These are phyloP conservation scores for Podosphaera xanthii DNA, from an alignment of 2,329 filamentous ascomycete genomes.

Conservation along the genomic window DNA sequence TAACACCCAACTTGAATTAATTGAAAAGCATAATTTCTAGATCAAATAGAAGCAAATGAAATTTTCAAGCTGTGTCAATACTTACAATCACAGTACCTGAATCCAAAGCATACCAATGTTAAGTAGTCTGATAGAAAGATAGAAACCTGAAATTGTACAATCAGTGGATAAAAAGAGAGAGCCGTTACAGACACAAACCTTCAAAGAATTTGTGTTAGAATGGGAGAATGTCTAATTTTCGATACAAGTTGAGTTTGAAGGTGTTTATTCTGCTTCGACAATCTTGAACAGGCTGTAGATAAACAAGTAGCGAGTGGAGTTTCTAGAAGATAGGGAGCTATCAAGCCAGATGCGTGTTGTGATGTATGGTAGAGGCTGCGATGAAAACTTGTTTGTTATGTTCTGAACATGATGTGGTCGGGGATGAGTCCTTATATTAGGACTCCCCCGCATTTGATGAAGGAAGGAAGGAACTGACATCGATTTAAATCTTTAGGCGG, in stretches of 20 bases:
- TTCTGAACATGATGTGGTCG: slow-evolving; percentile 3
- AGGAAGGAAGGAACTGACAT: background rate
- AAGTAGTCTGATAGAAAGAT: slow-evolving; percentile 6
- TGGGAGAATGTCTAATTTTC: background rate
- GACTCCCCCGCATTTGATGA: background rate
- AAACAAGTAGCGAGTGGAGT: slow-evolving; percentile 14
- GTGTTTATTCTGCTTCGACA: slow-evolving; percentile 4
- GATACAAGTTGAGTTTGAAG: slow-evolving; percentile 1
- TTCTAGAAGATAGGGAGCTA: slow-evolving; percentile 18
- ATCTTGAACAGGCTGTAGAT: slow-evolving; percentile 7
- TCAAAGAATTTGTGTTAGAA: slow-evolving; percentile 2
- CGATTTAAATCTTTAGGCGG: background rate
- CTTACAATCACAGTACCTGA: slow-evolving; percentile 11
- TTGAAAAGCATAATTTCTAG: background rate
- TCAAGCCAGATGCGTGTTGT: slow-evolving; percentile 16
- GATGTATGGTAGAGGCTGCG: slow-evolving; percentile 12
- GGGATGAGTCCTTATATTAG: background rate
- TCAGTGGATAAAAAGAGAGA: background rate
- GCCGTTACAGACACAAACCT: slow-evolving; percentile 6
- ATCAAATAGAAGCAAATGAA: background rate
- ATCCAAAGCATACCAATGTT: slow-evolving; percentile 5
- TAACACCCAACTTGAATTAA: background rate
- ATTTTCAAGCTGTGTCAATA: background rate
- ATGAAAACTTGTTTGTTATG: slow-evolving; percentile 8
- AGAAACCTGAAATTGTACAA: slow-evolving; percentile 8